These are phyloP conservation scores for Fagopyrum homotropicum DNA, from an alignment of 148 eudicot genomes.

Conservation along the genomic window DNA sequence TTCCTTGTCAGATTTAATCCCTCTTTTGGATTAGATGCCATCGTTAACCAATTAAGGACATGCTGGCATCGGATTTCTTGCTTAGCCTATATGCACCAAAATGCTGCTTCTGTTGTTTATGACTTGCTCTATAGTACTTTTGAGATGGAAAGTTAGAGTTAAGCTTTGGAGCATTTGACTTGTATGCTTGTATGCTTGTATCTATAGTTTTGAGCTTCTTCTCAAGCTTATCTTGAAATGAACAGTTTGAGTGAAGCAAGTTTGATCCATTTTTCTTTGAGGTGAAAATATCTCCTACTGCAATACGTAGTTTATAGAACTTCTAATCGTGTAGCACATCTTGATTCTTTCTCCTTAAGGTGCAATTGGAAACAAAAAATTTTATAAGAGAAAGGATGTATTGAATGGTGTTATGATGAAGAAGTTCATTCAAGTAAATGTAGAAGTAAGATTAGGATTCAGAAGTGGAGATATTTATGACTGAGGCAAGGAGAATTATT, in stretches of 20 bases:
- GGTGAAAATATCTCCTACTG: not conserved
- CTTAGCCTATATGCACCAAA: not conserved
- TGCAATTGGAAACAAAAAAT: not conserved
- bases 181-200: not conserved
- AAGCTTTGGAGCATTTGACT: not conserved
- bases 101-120: not conserved
- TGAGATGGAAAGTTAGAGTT: conserved; percentile 7
- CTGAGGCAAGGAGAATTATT: not conserved
- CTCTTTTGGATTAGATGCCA: not conserved
- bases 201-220: not conserved
- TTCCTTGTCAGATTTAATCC: not conserved
- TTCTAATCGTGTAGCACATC: not conserved
- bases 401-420: not conserved
- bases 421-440: not conserved
- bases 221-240: not conserved
- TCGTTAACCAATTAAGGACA: not conserved
- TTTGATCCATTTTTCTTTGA: not conserved
- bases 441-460: not conserved
- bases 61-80: not conserved
- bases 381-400: not conserved
- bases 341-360: not conserved
- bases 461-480: not conserved
- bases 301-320: not conserved
- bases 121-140: not conserved
- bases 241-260: not conserved